phyloP scores from a whole-genome alignment of 192 early-diverging fungal species.

The Coemansia sp. region DNA sequence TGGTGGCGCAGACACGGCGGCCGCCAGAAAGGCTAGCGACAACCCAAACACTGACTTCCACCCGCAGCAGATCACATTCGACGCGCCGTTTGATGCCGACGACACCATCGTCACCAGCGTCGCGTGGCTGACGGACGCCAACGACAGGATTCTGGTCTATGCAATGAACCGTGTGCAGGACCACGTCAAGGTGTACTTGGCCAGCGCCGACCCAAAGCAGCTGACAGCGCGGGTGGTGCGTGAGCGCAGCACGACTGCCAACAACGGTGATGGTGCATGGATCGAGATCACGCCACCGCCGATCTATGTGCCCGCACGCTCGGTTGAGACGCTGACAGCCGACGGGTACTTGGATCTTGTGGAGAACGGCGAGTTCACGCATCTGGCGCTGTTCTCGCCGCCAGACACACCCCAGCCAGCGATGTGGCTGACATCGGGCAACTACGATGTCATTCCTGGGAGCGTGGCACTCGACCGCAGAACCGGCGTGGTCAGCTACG shows the following conservation, averaged over 20 bases:
- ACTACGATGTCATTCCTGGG: constrained; percentile 65
- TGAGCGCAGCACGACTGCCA: constrained; percentile 59
- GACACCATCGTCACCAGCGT: constrained; percentile 84
- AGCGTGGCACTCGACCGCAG: constrained; percentile 47
- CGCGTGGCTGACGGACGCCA: constrained; percentile 70
- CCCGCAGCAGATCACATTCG: constrained; percentile 49
- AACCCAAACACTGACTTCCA: constrained; percentile 41
- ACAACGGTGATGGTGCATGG: constrained; percentile 68
- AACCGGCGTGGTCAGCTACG: constrained; percentile 48
- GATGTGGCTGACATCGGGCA: constrained; percentile 65
- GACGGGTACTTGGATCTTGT: constrained; percentile 66
- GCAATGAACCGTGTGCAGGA: constrained; percentile 92
- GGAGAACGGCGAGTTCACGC: constrained; percentile 66
- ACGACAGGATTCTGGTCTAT: constrained; percentile 67
- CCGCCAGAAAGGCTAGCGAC: constrained; percentile 38
- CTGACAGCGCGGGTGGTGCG: constrained; percentile 53
- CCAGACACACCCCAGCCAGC: constrained; percentile 49
- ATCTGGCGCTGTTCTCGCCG: constrained; percentile 67
- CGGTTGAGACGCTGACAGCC: constrained; percentile 32
- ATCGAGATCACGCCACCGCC: constrained; percentile 60
- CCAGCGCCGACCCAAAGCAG: constrained; percentile 40
- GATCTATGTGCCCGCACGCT: constrained; percentile 30
- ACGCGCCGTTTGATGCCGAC: constrained; percentile 47
- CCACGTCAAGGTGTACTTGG: constrained; percentile 67
- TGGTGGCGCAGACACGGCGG: constrained; percentile 7